Percentiles rank a stretch among this genome's conserved stretches.
phyloP scores from a whole-genome alignment of 306 rosid species.

The Quercus dentata region DNA sequence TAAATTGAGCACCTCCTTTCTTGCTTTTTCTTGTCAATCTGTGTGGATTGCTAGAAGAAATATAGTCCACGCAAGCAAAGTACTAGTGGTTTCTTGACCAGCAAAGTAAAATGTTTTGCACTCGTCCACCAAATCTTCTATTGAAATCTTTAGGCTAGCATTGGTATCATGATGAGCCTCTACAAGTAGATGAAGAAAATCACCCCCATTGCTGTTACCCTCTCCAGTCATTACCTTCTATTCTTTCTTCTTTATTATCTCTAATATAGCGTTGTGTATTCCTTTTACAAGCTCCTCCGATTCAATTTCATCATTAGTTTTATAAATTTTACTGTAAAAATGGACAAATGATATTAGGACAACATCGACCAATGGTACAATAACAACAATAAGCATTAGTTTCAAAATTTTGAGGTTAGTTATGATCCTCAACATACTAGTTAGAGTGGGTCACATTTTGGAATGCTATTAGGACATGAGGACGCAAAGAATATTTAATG shows the following conservation, averaged over 20 bases:
- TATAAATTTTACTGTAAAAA: slow-evolving; percentile 19
- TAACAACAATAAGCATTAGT: too few relatives aligned
- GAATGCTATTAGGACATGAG: too few relatives aligned
- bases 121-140: slow-evolving; percentile 28
- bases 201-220: slow-evolving; percentile 18
- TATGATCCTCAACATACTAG: too few relatives aligned
- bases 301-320: slow-evolving; percentile 19
- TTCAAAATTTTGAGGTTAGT: too few relatives aligned
- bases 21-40: slow-evolving; percentile 37
- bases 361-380: too few relatives aligned
- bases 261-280: not conserved
- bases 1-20: slow-evolving; percentile 13
- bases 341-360: not conserved
- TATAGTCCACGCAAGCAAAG: slow-evolving; percentile 25
- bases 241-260: slow-evolving; percentile 19
- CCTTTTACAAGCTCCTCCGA: slow-evolving; percentile 9
- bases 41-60: slow-evolving; percentile 26
- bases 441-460: too few relatives aligned
- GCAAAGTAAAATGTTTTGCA: slow-evolving; percentile 32
- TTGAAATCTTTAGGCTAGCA: slow-evolving; percentile 5
- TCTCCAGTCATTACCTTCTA: slow-evolving; percentile 8
- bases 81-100: slow-evolving; percentile 30
- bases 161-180: slow-evolving; percentile 23
- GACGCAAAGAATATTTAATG: not conserved
- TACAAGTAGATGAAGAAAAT: slow-evolving; percentile 25